Base-by-base conservation (phyloP, 139 green algal genomes). In the Chlorella sp. region DNA sequence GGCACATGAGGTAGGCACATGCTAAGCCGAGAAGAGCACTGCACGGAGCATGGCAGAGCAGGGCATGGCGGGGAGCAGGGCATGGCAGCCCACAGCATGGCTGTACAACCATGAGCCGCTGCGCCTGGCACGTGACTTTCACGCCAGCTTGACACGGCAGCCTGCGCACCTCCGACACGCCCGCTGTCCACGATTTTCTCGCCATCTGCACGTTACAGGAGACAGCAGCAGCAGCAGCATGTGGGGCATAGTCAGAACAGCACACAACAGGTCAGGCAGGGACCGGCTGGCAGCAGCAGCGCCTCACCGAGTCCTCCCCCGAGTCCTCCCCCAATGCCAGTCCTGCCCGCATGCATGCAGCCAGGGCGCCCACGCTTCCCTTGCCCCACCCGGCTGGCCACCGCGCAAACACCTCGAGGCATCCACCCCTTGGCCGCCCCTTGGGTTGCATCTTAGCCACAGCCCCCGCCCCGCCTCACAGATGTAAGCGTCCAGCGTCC, bases 181-280 rank as follows among this genome's bases (percentile, higher is more conserved):
- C 82, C 82, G 34, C 82, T 86, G 82, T 86, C 82, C 57, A 53
- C 82, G 24, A 86, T 57, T 19, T 86, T 86, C 68, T 88, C 84
- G 12, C 68, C 84, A 18, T 88, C 79, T 85, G 79, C 79, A 85
- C 21, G 64, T 57, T 5, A 9, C 48, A 57, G 48, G 48, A 57
- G 9, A 9, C 48, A 57, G 48, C 48, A 57, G 48, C 48, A 57
- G 48, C 48, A 57, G 48, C 48, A 57, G 9, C 7, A 16, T 57
- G 48, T 9, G 26, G 34, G n/a, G 14, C 0, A 32, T 0, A 42
- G 12, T 40, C n/a, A 32, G n/a, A 53, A 0, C 34, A 53, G 2
- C 42, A 36, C 75, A 9, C 34, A 81, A 0, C 18, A 40, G 30
- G 36, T 22, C 73, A 36, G n/a, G 48, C 48, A 57, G 48, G 5